These are phyloP conservation scores for Salix viminalis DNA, from an alignment of 345 rosid species.

Conservation along the genomic window DNA sequence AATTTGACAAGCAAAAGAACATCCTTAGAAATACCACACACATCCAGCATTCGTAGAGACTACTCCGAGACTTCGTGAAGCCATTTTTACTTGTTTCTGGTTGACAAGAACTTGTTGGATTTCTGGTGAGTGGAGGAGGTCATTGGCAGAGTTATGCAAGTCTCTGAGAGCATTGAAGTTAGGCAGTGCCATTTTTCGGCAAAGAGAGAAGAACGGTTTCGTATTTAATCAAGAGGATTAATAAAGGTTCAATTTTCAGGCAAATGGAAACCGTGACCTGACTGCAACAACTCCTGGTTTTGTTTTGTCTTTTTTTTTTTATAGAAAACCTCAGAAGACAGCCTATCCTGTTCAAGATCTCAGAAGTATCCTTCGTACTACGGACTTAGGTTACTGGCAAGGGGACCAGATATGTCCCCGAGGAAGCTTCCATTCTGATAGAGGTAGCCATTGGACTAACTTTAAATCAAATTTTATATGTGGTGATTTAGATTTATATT, in stretches of 20 bases:
- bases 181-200: constrained; percentile 38
- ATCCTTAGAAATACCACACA: constrained; percentile 53
- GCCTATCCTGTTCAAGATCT: constrained; percentile 19
- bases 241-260: background rate
- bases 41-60: constrained; percentile 66
- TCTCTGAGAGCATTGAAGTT: constrained; percentile 60
- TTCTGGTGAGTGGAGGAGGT: constrained; percentile 60
- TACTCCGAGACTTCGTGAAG: constrained; percentile 54
- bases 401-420: constrained; percentile 1
- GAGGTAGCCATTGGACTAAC: background rate
- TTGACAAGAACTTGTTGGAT: constrained; percentile 43
- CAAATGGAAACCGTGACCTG: background rate
- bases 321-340: constrained; percentile 9
- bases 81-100: constrained; percentile 49
- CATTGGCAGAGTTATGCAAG: constrained; percentile 65
- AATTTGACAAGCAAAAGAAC: constrained; percentile 46
- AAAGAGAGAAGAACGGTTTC: background rate
- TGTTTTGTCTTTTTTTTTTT: background rate
- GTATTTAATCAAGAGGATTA: background rate
- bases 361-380: constrained; percentile 38
- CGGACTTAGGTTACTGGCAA: constrained; percentile 41
- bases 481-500: background rate
- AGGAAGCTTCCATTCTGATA: constrained; percentile 28
- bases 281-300: constrained; percentile 3
- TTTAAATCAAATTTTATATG: background rate